phyloP scores from a whole-genome alignment of 2,329 filamentous ascomycete species.

The Colletotrichum camelliae region DNA sequence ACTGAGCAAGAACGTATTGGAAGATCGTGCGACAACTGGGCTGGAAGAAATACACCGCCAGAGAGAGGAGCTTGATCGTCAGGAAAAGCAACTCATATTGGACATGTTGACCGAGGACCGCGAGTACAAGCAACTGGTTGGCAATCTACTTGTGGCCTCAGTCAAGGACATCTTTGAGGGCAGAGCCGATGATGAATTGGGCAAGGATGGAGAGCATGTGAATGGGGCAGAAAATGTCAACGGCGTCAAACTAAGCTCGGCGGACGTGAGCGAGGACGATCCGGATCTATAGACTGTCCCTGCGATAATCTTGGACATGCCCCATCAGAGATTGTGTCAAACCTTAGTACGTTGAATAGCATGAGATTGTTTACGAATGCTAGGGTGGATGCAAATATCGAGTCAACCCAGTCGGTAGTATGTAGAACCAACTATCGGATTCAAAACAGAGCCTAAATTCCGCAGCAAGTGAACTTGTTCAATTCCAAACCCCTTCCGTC shows the following conservation, averaged over 20 bases:
- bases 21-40: conserved; percentile 27
- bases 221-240: not conserved
- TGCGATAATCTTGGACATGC: not conserved
- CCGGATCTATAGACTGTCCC: not conserved
- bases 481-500: not conserved
- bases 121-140: conserved; percentile 33
- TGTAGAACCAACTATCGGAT: not conserved
- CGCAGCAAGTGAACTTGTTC: not conserved
- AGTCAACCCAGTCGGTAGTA: not conserved
- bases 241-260: not conserved
- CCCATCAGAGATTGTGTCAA: not conserved
- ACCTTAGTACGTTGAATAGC: not conserved
- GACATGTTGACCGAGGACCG: conserved; percentile 31
- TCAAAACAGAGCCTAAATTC: not conserved
- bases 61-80: conserved; percentile 39
- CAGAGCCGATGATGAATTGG: not conserved
- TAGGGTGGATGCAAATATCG: not conserved
- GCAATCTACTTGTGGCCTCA: conserved; percentile 32
- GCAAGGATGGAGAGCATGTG: not conserved
- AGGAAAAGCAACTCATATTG: conserved; percentile 32
- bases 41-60: conserved; percentile 36
- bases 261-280: not conserved
- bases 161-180: conserved; percentile 18
- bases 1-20: conserved; percentile 36
- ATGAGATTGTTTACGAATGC: not conserved